Conservation (phyloP, 345 rosid genomes). For the Reutealis trisperma region DNA sequence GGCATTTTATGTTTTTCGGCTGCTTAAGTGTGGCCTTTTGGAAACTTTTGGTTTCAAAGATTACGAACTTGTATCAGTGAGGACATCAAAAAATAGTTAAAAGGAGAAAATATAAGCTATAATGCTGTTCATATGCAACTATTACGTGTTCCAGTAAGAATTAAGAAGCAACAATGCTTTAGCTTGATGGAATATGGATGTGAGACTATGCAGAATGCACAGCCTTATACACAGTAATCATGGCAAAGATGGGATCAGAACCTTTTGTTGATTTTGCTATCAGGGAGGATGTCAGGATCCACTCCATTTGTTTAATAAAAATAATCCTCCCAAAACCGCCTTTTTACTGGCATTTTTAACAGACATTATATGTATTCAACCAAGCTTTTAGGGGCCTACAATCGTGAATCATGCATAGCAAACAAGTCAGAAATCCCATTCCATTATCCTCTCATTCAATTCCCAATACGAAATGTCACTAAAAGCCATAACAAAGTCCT, state of each 20-base stretch:
- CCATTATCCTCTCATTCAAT: not conserved
- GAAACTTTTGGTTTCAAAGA: too few relatives aligned
- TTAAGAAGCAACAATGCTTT: too few relatives aligned
- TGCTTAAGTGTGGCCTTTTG: not conserved
- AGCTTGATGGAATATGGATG: too few relatives aligned
- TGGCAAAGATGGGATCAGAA: not conserved
- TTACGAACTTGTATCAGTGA: too few relatives aligned
- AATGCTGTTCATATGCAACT: not conserved
- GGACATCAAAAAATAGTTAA: too few relatives aligned
- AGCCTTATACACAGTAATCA: too few relatives aligned
- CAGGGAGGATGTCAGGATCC: not conserved
- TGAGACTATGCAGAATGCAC: too few relatives aligned
- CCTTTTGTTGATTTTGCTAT: not conserved
- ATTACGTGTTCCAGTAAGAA: too few relatives aligned
- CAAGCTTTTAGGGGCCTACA: not conserved
- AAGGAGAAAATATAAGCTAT: too few relatives aligned
- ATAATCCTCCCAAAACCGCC: not conserved
- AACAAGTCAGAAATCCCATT: not conserved
- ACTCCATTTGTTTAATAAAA: too few relatives aligned
- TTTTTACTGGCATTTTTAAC: not conserved
- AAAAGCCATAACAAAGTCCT: not conserved
- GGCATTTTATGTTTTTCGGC: not conserved
- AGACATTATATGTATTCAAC: not conserved
- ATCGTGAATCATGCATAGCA: not conserved
- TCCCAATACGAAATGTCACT: not conserved